These are phyloP conservation scores for Acacia concinna DNA, from an alignment of 331 rosid species.

Conservation along the genomic window DNA sequence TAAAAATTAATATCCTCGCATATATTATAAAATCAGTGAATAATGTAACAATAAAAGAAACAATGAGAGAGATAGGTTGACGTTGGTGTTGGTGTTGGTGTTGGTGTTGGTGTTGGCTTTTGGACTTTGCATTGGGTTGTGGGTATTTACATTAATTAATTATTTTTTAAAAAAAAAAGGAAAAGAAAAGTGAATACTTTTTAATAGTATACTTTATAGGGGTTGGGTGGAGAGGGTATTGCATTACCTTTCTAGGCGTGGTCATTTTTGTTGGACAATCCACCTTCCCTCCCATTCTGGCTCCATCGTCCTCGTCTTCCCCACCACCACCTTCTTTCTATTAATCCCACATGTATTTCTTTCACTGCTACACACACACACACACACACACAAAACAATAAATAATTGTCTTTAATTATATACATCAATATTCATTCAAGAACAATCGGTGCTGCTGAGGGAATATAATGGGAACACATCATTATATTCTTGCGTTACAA, in stretches of 20 bases:
- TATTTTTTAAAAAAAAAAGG: neutral
- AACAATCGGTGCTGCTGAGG: neutral
- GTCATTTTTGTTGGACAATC: constrained; percentile 82
- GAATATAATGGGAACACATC: no score
- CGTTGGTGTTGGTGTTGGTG: neutral
- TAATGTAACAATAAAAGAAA: neutral
- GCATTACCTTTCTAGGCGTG: constrained; percentile 74
- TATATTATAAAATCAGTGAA: neutral
- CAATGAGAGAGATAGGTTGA: neutral
- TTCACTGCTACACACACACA: neutral
- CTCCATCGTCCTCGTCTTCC: constrained; percentile 63
- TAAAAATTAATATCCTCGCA: neutral
- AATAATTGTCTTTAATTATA: neutral
- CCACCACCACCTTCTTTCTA: neutral
- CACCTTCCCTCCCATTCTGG: constrained; percentile 72
- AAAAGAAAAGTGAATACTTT: constrained; percentile 39
- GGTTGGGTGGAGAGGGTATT: constrained; percentile 54
- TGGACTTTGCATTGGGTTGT: neutral
- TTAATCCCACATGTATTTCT: neutral
- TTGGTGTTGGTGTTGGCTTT: neutral
- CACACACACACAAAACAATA: neutral
- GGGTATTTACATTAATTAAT: neutral
- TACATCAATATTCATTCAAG: neutral
- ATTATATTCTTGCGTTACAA: no score
- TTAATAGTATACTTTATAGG: constrained; percentile 7